Base-by-base conservation (phyloP, 2,329 filamentous ascomycete species). In the Metarhizium sp. region DNA sequence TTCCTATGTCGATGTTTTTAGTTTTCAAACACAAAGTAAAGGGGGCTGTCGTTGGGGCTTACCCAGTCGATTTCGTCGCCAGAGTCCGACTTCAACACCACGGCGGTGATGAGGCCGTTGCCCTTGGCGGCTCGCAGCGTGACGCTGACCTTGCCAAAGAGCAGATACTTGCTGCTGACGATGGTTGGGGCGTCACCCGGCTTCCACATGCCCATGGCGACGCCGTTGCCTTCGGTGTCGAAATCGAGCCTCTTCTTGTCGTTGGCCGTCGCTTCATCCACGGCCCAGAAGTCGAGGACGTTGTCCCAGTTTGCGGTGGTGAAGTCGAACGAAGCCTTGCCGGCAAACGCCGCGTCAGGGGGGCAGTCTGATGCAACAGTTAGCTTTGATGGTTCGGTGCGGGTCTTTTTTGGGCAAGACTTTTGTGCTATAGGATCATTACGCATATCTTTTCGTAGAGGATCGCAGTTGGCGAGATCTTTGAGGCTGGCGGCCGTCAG, bases 71-170 rank as follows among this genome's bases (percentile, higher is more conserved):
- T 89, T 71, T 94, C 89, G 48, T 94, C 88, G 32, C 91, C 75
- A 60, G 82, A 80, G 65, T 92, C 88, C 1, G 87, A 91, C 70
- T 90, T 85, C 60, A 94, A 71, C 25, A 92, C 86, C 10, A 87
- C 77, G 55, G 86, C 87, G 69, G 86, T 91, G 59, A 94, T 85
- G 58, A 92, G 87, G 49, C 89, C 89, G 1, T 76, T 78, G 2
- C 88, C 88, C 2, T 85, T 79, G 25, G 88, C 86, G 11, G 87
- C 81, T 67, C 87, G 85, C 69, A 90, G 74, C 25, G 79, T 78
- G 53, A 86, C 82, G 47, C 87, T 83, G 58, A 90, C 82, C 61
- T 81, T 83, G 54, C 89, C 89, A 65, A 91, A 94, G 84, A 94
- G 90, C 66, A 94, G 86, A 73, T 92, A 92, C 78, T 86, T 90